Evolutionary conservation across 2,329 filamentous ascomycete species (phyloP), one percentile per base, ranked within the genome.

Genomic region (Dendryphion nanum): DNA sequence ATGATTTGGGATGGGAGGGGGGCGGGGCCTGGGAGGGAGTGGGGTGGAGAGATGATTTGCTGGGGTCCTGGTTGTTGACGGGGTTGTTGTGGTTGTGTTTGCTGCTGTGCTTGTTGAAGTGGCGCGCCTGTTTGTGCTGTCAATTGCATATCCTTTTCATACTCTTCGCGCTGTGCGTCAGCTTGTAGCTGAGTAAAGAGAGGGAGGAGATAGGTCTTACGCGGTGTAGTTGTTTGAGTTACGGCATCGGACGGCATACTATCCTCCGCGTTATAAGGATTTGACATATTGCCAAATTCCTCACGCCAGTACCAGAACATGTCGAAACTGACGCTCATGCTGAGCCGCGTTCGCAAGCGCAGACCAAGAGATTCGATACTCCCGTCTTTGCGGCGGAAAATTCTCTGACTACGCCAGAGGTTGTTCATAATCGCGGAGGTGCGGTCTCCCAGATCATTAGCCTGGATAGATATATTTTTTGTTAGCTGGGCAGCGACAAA

Each of bases 271-370:
- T 56, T 60, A 37, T 65, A 65, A 2, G 60, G 61, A 33, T 64
- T 65, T 23, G 50, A 44, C 57, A 63, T 61, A 37, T 64, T 56
- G 17, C 58, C 55, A 20, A 64, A 66, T 23, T 64, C 61, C 40
- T 63, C 62, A 35, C 62, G 46, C 62, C 62, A 66, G 32, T 64
- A 66, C 62, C 62, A 66, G 42, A 66, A 64, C 60, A 64, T 64
- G 33, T 66, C 62, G 31, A 64, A 66, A 29, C 53, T 62, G 13
- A 66, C 51, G 35, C 60, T 64, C 62, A 66, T 66, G 33, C 57
- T 62, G 12, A 66, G 43, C 32, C 61, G 40, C 7, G 58, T 64
- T 30, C 62, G 44, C 19, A 66, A 33, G 23, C 59, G 47, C 15
- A 66, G 38, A 6, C 55, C 55, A 2, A 66, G 44, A 26, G 55